Base-by-base conservation (phyloP, 768 basidiomycete species). In the Filobasidium floriforme region DNA sequence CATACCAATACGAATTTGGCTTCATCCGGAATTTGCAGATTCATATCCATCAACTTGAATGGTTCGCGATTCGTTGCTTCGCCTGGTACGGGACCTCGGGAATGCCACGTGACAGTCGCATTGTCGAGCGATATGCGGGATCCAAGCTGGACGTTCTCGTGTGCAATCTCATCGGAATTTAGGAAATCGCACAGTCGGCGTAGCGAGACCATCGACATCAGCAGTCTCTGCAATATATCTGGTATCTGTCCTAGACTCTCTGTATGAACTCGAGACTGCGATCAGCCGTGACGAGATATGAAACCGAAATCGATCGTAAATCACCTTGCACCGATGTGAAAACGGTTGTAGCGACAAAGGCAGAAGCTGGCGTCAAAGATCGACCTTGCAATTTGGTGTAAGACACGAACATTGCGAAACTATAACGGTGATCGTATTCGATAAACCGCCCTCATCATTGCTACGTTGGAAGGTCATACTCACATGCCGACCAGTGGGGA, bases 271-370 rank as follows among this genome's bases (percentile, higher is more conserved):
- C 15, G 15, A 57, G 4, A 57, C 41, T 0, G 54, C 19, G 4
- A 66, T 41, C 0, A 46, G 44, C 57, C 59, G 52, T 51, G 37
- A 32, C 7, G 52, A 55, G 2, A 15, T 19, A 10, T 29, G 46
- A 2, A 37, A 11, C 5, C 28, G 0, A 18, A 4, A 12, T 22
- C 37, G 18, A 22, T 1, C 26, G 11, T 6, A 12, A 26, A 63
- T 46, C 57, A 72, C 72, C 64, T 64, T 73, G 70, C 46, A 73
- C 71, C 43, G 73, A 71, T 59, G 71, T 63, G 52, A 73, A 76
- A 70, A 79, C 70, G 12, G 66, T 69, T 24, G 74, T 59, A 10
- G 72, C 68, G 3, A 76, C 71, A 49, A 79, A 77, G 1, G 75
- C 77, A 1, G 72, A 71, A 0, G 74, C 67, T 4, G 77, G 69